phyloP scores from a whole-genome alignment of 208 protist genomes.

The Wallacemonas sp. region DNA sequence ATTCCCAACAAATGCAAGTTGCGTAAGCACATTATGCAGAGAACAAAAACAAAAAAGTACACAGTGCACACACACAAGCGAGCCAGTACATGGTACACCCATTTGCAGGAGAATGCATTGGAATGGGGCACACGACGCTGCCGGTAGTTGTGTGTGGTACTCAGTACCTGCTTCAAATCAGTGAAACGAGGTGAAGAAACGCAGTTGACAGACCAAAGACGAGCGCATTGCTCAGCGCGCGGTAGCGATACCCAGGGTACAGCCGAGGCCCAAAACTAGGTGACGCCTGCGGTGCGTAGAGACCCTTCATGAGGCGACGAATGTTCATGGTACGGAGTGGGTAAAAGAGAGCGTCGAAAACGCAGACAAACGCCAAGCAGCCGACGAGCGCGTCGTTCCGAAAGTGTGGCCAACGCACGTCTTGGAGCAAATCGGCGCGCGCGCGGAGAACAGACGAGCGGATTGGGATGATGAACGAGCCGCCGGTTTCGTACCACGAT shows the following conservation, averaged over 20 bases:
- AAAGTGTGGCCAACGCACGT: conserved; percentile 50
- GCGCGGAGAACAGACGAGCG: conserved; percentile 66
- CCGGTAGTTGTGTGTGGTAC: no score
- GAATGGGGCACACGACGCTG: no score
- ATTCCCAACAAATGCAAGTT: not conserved
- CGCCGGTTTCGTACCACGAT: conserved; percentile 72
- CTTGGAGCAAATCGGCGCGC: conserved; percentile 48
- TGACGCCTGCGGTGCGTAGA: conserved; percentile 44
- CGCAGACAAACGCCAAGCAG: conserved; percentile 51
- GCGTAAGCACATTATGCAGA: not conserved
- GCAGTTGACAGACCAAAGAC: conserved; percentile 46
- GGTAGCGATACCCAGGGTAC: conserved; percentile 69
- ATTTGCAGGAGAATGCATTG: no score
- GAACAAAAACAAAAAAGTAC: not conserved
- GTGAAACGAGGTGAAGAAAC: conserved; percentile 1
- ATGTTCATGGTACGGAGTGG: conserved; percentile 29
- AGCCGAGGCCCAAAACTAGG: conserved; percentile 54
- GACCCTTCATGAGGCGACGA: conserved; percentile 37
- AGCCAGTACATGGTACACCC: no score
- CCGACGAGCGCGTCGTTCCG: conserved; percentile 62
- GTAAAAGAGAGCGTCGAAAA: conserved; percentile 49
- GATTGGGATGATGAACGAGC: conserved; percentile 70
- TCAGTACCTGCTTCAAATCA: conserved; percentile 4
- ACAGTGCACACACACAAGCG: not conserved
- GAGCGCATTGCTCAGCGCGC: conserved; percentile 51